Conservation (phyloP, 192 early-diverging fungal genomes). For the Rhizoclosmatium sp. region DNA sequence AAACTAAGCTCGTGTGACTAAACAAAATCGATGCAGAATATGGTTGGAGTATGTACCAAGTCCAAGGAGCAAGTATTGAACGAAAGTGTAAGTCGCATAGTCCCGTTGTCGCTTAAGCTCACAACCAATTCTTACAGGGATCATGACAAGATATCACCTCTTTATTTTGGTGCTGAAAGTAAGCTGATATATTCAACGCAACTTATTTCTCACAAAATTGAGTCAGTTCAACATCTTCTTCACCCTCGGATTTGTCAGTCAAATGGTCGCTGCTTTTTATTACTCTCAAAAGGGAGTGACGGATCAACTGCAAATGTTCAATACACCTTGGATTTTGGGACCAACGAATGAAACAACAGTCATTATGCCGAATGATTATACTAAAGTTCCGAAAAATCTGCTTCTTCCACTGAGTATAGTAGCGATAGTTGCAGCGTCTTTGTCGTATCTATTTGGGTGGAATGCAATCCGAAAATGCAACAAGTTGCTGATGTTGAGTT, state of each 20-base stretch:
- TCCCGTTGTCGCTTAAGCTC: background rate
- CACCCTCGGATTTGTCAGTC: constrained; percentile 28
- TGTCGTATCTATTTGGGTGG: constrained; percentile 29
- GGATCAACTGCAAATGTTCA: constrained; percentile 5
- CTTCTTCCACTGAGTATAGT: constrained; percentile 17
- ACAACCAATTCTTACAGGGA: background rate
- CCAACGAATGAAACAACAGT: background rate
- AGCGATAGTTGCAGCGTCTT: background rate
- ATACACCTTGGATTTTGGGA: constrained; percentile 15
- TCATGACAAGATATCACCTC: constrained; percentile 35
- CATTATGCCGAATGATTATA: background rate
- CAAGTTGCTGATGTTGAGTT: constrained; percentile 1
- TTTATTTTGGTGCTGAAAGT: constrained; percentile 36
- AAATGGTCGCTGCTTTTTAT: constrained; percentile 36
- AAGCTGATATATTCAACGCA: background rate
- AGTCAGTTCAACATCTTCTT: constrained; percentile 34
- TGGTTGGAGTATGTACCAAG: constrained; percentile 34
- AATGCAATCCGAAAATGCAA: constrained; percentile 26
- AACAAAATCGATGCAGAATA: constrained; percentile 7
- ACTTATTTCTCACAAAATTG: constrained; percentile 1
- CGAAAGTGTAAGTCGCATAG: constrained; percentile 14
- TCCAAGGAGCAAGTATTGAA: constrained; percentile 33
- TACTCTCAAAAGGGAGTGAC: constrained; percentile 27
- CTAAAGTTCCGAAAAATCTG: constrained; percentile 6
- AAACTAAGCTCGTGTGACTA: background rate